Evolutionary conservation across 169 alveolate genomes (phyloP), one percentile per base, ranked within the genome.

Genomic region (Hammondia hammondi): DNA sequence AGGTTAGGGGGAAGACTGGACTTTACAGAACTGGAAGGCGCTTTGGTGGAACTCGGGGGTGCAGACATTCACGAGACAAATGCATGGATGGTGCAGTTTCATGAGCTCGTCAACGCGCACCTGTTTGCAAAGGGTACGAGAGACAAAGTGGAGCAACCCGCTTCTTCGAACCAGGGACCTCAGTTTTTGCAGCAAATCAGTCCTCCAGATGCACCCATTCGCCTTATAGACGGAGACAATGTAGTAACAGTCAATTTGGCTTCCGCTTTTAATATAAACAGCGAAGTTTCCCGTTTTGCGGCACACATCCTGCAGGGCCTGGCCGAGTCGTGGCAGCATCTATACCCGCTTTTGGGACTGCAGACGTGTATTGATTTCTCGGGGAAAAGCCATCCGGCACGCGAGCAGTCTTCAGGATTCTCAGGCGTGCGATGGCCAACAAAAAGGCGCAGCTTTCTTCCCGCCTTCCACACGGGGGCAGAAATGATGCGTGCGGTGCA

Each of bases 1-100:
- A 43, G 85, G 7, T 32, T 73, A 35, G 85, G 85, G 5, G 85
- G 85, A 73, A 6, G 85, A 73, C 43, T 73, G 85, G 85, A 73
- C 46, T 73, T 3, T 32, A 52, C 24, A 32, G 85, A 73, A 9
- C 52, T 73, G 19, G 85, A n/a, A 1, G 85, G 85, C 19, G 52
- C 52, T 0, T 35, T 37, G 5, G 85, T 73, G 43, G 85, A 73
- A 37, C 48, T 73, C 43, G 85, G 85, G 48, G 85, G 48, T 32
- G 39, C 48, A n/a, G 85, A 37, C 5, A 37, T 73, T 6, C 43
- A 73, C 21, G 85, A 21, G 46, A 35, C 85, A 32, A 73, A 73
- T 52, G 43, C 19, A n/a, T 73, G 85, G 85, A 73, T 73, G 85
- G 48, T 37, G 39, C 52, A 35, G 24, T 73, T 73, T 19, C 46